A percentile compares a stretch with the other conserved stretches of the same genome.
phyloP scores from a whole-genome alignment of 1,284 basidiomycete species.

The Boletus sp. region DNA sequence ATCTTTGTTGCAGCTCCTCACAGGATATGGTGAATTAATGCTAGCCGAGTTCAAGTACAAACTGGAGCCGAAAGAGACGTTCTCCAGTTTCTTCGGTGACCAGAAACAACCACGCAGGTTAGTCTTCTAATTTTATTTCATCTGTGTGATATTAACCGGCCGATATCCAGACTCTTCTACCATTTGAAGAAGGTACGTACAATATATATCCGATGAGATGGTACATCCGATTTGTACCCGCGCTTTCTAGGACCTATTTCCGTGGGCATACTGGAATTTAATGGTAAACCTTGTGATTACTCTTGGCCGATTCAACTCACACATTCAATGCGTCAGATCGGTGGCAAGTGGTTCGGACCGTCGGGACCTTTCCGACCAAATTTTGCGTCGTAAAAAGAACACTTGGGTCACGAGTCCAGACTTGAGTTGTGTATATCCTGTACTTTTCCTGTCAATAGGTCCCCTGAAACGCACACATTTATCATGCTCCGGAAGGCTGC shows the following conservation, averaged over 20 bases:
- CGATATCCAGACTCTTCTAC: slow-evolving; percentile 66
- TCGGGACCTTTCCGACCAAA: slow-evolving; percentile 50
- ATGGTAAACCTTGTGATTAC: slow-evolving; percentile 50
- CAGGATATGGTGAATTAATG: slow-evolving; percentile 83
- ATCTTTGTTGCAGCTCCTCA: slow-evolving; percentile 56
- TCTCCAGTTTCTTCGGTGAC: slow-evolving; percentile 61
- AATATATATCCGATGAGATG: neutral
- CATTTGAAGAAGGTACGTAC: slow-evolving; percentile 82
- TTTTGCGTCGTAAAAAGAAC: slow-evolving; percentile 23
- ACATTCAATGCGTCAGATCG: slow-evolving; percentile 39
- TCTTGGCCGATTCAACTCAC: neutral
- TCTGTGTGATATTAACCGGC: slow-evolving; percentile 8
- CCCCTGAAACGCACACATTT: slow-evolving; percentile 10
- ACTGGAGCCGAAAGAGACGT: slow-evolving; percentile 81
- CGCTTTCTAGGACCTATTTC: slow-evolving; percentile 70
- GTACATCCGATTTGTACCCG: neutral
- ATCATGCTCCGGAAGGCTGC: slow-evolving; percentile 2
- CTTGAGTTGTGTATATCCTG: neutral
- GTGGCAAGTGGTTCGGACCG: slow-evolving; percentile 67
- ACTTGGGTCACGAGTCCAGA: neutral
- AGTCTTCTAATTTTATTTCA: slow-evolving; percentile 13
- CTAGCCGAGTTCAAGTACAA: slow-evolving; percentile 92
- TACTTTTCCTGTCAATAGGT: neutral
- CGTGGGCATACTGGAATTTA: slow-evolving; percentile 81
- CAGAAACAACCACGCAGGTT: slow-evolving; percentile 66